Percentiles rank a stretch among this genome's conserved stretches.
Evolutionary conservation across 768 basidiomycete genomes (phyloP).

Genomic region (Russula sp.): DNA sequence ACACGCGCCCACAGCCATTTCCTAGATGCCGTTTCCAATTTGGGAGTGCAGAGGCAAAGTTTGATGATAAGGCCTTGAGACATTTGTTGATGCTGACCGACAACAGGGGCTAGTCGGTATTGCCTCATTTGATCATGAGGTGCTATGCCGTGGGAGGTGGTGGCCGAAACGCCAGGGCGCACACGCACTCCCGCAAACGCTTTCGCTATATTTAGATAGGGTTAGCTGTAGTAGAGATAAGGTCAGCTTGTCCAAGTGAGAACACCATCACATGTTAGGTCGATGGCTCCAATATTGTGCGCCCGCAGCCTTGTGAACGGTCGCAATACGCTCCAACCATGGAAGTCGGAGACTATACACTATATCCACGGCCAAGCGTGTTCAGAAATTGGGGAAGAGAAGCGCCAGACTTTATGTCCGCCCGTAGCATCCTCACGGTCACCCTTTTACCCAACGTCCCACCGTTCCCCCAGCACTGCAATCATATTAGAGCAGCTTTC

Average conservation of each 20-base stretch:
- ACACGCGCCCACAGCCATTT: not conserved
- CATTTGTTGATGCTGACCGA: not conserved
- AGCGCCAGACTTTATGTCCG: not conserved
- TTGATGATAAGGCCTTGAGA: conserved; percentile 2
- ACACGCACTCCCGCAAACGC: not conserved
- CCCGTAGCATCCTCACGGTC: not conserved
- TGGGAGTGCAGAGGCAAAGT: not conserved
- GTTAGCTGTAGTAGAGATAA: not conserved
- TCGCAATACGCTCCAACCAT: not conserved
- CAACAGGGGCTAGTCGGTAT: conserved; percentile 9
- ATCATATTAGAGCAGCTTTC: not conserved
- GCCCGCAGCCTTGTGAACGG: not conserved
- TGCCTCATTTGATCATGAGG: not conserved
- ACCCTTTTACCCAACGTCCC: not conserved
- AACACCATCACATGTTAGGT: conserved; percentile 8
- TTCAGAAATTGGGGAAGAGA: not conserved
- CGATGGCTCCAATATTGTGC: not conserved
- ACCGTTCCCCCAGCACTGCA: not conserved
- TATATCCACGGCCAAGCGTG: not conserved
- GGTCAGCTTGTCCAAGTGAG: not conserved
- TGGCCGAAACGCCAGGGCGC: not conserved
- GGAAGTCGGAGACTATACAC: not conserved
- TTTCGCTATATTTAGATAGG: not conserved
- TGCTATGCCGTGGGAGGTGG: not conserved
- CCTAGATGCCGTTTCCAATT: conserved; percentile 4